phyloP scores from a whole-genome alignment of 1,139 yeast species.

The Yamadazyma diospyri region DNA sequence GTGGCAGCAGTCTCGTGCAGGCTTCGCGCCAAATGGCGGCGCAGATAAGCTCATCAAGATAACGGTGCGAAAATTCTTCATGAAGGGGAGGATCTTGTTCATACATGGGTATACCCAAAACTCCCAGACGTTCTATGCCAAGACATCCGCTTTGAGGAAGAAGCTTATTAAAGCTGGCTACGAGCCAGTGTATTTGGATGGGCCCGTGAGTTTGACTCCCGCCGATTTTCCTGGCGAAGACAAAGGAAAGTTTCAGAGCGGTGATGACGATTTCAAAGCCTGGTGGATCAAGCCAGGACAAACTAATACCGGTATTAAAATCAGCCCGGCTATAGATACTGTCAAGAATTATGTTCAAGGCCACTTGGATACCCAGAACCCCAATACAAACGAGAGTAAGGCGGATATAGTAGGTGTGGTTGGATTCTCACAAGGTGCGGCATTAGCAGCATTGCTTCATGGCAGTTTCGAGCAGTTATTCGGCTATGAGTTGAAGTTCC shows the following conservation, averaged over 20 bases:
- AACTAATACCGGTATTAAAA: slow-evolving; percentile 20
- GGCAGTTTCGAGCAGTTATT: slow-evolving; percentile 29
- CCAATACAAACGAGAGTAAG: slow-evolving; percentile 24
- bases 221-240: slow-evolving; percentile 64
- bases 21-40: no score
- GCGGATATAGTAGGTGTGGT: slow-evolving; percentile 38
- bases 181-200: slow-evolving; percentile 75
- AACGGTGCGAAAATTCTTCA: no score
- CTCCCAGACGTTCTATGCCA: slow-evolving; percentile 43
- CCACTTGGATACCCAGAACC: background rate
- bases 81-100: slow-evolving; percentile 31
- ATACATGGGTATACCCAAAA: slow-evolving; percentile 46
- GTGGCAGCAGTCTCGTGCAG: no score
- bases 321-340: slow-evolving; percentile 29
- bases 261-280: slow-evolving; percentile 27
- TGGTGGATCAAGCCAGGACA: slow-evolving; percentile 36
- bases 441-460: slow-evolving; percentile 46
- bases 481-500: slow-evolving; percentile 49
- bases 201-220: slow-evolving; percentile 61
- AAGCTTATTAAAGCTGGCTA: slow-evolving; percentile 35
- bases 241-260: slow-evolving; percentile 34
- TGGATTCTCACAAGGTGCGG: slow-evolving; percentile 48
- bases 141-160: slow-evolving; percentile 44
- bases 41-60: no score
- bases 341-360: slow-evolving; percentile 27